phyloP scores from a whole-genome alignment of 768 basidiomycete species.

The Tephrocybe sp. region DNA sequence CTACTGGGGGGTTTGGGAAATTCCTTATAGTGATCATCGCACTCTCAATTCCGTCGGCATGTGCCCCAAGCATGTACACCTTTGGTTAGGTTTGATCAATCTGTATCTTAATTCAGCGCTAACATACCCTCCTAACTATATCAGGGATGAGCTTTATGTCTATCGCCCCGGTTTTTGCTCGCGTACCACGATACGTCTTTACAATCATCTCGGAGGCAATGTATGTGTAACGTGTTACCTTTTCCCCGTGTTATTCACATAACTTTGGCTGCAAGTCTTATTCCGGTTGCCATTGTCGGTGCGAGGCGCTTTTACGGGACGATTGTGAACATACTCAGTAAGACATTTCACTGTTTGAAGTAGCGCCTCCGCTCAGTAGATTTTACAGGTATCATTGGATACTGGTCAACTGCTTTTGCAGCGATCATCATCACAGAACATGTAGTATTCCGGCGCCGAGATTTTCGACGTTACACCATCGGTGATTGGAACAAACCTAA shows the following conservation, averaged over 20 bases:
- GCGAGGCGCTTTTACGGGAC: constrained; percentile 63
- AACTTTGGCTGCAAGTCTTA: too few species aligned
- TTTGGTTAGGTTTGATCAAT: constrained; percentile 38
- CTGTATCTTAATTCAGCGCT: background rate
- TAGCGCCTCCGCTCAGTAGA: background rate
- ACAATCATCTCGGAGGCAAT: constrained; percentile 64
- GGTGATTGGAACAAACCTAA: constrained; percentile 53
- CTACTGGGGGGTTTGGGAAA: constrained; percentile 65
- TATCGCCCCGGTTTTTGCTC: constrained; percentile 50
- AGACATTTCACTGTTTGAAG: constrained; percentile 19
- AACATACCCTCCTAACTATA: background rate
- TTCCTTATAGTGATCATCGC: constrained; percentile 72
- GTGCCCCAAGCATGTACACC: constrained; percentile 77
- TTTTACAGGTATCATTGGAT: constrained; percentile 44
- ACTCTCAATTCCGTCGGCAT: constrained; percentile 73
- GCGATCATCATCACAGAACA: constrained; percentile 68
- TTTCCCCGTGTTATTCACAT: too few species aligned
- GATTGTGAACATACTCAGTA: constrained; percentile 64
- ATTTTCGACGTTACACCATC: constrained; percentile 49
- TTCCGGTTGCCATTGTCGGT: constrained; percentile 73
- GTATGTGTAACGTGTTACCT: constrained; percentile 51
- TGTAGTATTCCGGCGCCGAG: constrained; percentile 54
- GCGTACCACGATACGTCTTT: constrained; percentile 65
- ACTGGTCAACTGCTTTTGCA: constrained; percentile 59
- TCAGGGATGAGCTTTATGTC: constrained; percentile 64